Evolutionary conservation across 805 yeast species (phyloP).

Genomic region (Saturnispora kantuleensis): DNA sequence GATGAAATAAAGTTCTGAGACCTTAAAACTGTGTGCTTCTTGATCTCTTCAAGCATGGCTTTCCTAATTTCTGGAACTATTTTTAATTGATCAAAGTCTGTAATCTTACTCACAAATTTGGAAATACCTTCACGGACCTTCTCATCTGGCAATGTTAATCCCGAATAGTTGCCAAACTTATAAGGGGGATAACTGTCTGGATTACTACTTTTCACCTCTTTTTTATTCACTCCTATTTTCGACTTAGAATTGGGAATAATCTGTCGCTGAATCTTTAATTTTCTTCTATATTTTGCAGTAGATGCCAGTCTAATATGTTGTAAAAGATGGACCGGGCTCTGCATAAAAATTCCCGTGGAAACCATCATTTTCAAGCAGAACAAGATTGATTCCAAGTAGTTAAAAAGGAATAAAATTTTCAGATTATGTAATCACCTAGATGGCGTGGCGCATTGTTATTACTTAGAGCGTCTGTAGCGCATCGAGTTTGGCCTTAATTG

Average conservation of each 20-base stretch:
- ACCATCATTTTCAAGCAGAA: neutral
- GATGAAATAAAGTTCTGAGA: conserved; percentile 25
- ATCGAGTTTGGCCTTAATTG: too few relatives aligned
- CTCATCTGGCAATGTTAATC: conserved; percentile 33
- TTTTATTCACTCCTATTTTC: neutral
- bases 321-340: neutral
- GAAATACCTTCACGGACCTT: conserved; percentile 26
- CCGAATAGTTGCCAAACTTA: conserved; percentile 41
- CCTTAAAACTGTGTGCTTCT: conserved; percentile 33
- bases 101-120: conserved; percentile 41
- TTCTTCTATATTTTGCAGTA: neutral
- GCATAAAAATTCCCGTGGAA: neutral
- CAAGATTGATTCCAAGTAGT: neutral
- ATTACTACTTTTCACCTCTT: conserved; percentile 1
- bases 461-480: too few relatives aligned
- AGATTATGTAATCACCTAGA: too few relatives aligned
- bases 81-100: conserved; percentile 55
- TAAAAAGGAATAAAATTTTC: neutral
- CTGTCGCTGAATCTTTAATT: conserved; percentile 13
- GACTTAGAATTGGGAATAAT: conserved; percentile 10
- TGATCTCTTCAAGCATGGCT: conserved; percentile 47
- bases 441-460: too few relatives aligned
- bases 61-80: conserved; percentile 58
- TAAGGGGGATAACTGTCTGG: conserved; percentile 21
- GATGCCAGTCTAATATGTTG: conserved; percentile 1